Conservation (phyloP, 2,329 filamentous ascomycete species). For the Metarhizium brunneum region DNA sequence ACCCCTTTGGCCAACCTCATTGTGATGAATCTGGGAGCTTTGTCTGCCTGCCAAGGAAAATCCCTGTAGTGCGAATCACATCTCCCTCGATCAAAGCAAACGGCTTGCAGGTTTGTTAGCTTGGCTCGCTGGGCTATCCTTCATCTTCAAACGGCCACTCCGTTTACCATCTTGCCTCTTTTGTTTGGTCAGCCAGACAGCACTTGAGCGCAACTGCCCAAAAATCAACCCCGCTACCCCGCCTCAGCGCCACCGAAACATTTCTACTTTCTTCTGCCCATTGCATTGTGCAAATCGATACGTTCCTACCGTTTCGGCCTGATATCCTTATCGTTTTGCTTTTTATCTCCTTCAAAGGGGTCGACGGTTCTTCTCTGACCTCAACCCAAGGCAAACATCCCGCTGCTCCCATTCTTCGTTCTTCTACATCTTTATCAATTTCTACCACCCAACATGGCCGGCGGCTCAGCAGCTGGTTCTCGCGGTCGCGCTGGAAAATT, state of each 20-base stretch:
- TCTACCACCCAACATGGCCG: constrained; percentile 32
- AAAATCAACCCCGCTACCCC: constrained; percentile 28
- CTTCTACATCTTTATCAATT: neutral
- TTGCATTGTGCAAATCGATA: neutral
- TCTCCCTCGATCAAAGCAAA: neutral
- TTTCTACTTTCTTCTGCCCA: constrained; percentile 1
- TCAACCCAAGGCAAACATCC: neutral
- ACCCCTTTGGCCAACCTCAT: neutral
- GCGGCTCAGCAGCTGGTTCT: constrained; percentile 34
- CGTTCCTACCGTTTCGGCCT: neutral
- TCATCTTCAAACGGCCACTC: neutral
- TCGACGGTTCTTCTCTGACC: neutral
- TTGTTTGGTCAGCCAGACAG: neutral
- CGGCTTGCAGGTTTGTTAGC: neutral
- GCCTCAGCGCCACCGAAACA: constrained; percentile 13
- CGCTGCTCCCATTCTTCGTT: neutral
- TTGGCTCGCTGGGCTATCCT: neutral
- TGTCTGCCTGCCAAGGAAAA: too few relatives aligned
- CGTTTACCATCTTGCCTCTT: neutral
- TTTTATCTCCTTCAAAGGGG: neutral
- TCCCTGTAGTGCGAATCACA: too few relatives aligned
- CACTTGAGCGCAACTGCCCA: neutral
- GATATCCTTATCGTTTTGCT: neutral
- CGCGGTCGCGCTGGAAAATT: constrained; percentile 89
- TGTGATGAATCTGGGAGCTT: neutral